Evolutionary conservation across 768 basidiomycete species (phyloP).

Genomic region (Ramaria rubella): DNA sequence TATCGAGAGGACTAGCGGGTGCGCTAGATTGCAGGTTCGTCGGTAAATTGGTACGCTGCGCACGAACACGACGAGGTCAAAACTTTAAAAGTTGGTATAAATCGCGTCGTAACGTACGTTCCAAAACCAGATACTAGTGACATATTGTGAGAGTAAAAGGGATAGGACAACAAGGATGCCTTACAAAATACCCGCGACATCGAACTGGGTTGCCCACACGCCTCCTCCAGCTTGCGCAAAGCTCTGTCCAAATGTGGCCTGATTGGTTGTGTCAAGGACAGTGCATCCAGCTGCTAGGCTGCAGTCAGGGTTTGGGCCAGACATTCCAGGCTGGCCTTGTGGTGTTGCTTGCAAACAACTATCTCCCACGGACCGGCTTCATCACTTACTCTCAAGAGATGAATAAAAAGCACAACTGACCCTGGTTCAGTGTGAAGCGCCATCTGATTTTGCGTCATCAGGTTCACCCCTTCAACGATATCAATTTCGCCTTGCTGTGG

Average conservation of each 20-base stretch:
- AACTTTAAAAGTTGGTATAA: constrained; percentile 15
- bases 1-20: constrained; percentile 31
- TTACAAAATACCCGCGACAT: constrained; percentile 45
- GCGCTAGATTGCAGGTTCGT: constrained; percentile 24
- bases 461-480: constrained; percentile 56
- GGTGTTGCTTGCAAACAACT: constrained; percentile 2
- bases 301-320: constrained; percentile 21
- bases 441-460: constrained; percentile 45
- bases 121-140: constrained; percentile 44
- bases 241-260: constrained; percentile 36
- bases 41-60: constrained; percentile 34
- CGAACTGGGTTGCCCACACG: constrained; percentile 66
- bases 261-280: constrained; percentile 34
- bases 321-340: constrained; percentile 1
- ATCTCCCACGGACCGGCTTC: not conserved
- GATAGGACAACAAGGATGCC: constrained; percentile 16
- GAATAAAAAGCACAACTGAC: too few species aligned
- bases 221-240: constrained; percentile 55
- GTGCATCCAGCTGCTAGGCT: constrained; percentile 38
- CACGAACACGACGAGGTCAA: constrained; percentile 7
- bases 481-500: constrained; percentile 48
- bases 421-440: constrained; percentile 45
- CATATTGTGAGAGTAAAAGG: not conserved
- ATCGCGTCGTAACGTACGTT: constrained; percentile 26
- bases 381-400: not conserved